phyloP scores from a whole-genome alignment of 2,329 filamentous ascomycete species.

The Exophiala alcalophila region DNA sequence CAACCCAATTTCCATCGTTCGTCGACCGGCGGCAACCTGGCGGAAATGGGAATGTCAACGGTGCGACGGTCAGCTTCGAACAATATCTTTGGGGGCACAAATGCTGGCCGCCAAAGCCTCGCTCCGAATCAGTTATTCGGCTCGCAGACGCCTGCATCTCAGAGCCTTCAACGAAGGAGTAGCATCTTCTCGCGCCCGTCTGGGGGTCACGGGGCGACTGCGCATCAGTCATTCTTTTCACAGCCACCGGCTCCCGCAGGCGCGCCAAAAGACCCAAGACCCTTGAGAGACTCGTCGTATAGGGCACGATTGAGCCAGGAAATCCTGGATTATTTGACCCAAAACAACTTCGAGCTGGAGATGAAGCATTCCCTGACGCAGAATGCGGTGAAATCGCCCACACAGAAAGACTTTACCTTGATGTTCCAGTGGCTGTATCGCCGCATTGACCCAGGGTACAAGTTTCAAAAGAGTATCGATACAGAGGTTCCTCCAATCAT shows the following conservation, averaged over 20 bases:
- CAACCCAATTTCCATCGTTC: slow-evolving; percentile 84
- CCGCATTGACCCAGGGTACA: slow-evolving; percentile 88
- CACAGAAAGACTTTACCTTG: slow-evolving; percentile 95
- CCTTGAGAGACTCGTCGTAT: slow-evolving; percentile 75
- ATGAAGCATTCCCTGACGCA: slow-evolving; percentile 92
- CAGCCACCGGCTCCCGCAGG: slow-evolving; percentile 77
- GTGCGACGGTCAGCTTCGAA: slow-evolving; percentile 77
- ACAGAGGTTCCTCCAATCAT: slow-evolving; percentile 89
- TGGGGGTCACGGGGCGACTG: slow-evolving; percentile 61
- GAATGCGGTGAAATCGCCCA: slow-evolving; percentile 89
- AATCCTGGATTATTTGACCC: slow-evolving; percentile 82
- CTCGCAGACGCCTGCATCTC: slow-evolving; percentile 51
- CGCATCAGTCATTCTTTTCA: slow-evolving; percentile 91
- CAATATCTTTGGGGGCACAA: slow-evolving; percentile 56
- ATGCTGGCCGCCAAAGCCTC: slow-evolving; percentile 68
- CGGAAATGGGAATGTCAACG: slow-evolving; percentile 76
- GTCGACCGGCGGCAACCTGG: slow-evolving; percentile 76
- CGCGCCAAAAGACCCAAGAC: slow-evolving; percentile 80
- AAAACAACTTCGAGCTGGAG: slow-evolving; percentile 95
- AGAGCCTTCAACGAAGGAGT: slow-evolving; percentile 64
- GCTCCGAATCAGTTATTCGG: slow-evolving; percentile 56
- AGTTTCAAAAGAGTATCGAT: slow-evolving; percentile 91
- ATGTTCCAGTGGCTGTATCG: slow-evolving; percentile 99
- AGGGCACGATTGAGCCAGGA: slow-evolving; percentile 83
- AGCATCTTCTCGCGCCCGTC: slow-evolving; percentile 80